Evolutionary conservation across 768 basidiomycete species (phyloP).

Genomic region (Lactifluus volemus): DNA sequence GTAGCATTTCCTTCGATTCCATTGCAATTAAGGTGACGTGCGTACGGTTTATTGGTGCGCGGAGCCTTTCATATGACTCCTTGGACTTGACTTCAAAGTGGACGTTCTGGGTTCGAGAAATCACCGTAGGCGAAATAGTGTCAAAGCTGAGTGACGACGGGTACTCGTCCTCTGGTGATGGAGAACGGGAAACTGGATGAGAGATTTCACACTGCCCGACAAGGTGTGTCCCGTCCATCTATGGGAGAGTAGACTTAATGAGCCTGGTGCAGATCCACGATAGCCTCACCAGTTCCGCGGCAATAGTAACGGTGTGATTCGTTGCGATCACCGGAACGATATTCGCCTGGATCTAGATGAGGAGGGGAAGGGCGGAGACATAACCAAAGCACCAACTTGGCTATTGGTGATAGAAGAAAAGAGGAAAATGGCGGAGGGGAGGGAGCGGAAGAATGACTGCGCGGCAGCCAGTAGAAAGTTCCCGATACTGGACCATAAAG

Average conservation of each 20-base stretch:
- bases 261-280: constrained; percentile 16
- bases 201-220: constrained; percentile 94
- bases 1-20: background rate
- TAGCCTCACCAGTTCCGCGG: constrained; percentile 63
- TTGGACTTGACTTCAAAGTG: constrained; percentile 54
- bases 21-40: background rate
- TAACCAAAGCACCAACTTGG: constrained; percentile 31
- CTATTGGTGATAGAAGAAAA: constrained; percentile 89
- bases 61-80: constrained; percentile 44
- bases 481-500: constrained; percentile 47
- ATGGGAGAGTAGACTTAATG: background rate
- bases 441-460: constrained; percentile 81
- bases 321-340: constrained; percentile 91
- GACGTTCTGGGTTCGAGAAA: constrained; percentile 47
- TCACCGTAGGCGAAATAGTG: constrained; percentile 34
- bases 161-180: constrained; percentile 18
- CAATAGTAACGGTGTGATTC: constrained; percentile 93
- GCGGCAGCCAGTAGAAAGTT: constrained; percentile 90
- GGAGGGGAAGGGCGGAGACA: constrained; percentile 3
- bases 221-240: constrained; percentile 70
- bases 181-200: constrained; percentile 51
- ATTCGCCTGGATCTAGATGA: constrained; percentile 41
- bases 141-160: constrained; percentile 20
- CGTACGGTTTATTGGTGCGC: constrained; percentile 53
- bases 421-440: constrained; percentile 89